Base-by-base conservation (phyloP, 495 filamentous ascomycete genomes). In the Usnea hakonensis region DNA sequence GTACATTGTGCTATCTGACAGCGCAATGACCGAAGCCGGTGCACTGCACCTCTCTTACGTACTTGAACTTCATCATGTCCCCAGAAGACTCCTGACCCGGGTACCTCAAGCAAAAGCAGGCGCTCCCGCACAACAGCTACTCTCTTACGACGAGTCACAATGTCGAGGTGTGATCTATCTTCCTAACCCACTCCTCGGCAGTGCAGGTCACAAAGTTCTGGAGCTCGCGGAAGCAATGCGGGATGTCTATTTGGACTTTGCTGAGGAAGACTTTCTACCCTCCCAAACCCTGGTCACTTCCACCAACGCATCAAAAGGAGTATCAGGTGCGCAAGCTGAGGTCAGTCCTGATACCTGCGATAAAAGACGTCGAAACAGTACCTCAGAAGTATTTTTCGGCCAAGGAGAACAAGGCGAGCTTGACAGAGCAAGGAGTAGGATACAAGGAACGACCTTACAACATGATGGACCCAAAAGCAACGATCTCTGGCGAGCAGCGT, bases 221-320 rank as follows among this genome's bases (percentile, higher is more conserved):
- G 76, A 83, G 57, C 74, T 88, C 26, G 72, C 79, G 0, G 74
- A 82, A 50, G 79, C 80, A 67, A 48, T 72, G 40, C 65, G 66
- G 16, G 55, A 67, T 17, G 14, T 26, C 17, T 65, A 65, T 19
- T 23, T 57, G 0, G 64, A 68, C 8, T 60, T 53, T 17, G 43
- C 58, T 9, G 54, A 64, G 30, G 66, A 68, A 1, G 50, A 66
- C 11, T 38, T 50, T 33, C 40, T 17, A 33, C 33, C 32, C 19
- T 55, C 53, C 17, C 40, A 62, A 6, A 61, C 50, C 32, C 48
- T 26, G 32, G 8, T 30, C 21, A 60, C 36, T 35, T 43, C 38
- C 28, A 55, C 28, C 52, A 62, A 48, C 26, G 36, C 28, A 19
- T 40, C 13, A 28, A 64, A 55, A n/a, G 48, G 36, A 43, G 35